Conservation (phyloP, 179 eudicot species). For the Beta lomatogona region DNA sequence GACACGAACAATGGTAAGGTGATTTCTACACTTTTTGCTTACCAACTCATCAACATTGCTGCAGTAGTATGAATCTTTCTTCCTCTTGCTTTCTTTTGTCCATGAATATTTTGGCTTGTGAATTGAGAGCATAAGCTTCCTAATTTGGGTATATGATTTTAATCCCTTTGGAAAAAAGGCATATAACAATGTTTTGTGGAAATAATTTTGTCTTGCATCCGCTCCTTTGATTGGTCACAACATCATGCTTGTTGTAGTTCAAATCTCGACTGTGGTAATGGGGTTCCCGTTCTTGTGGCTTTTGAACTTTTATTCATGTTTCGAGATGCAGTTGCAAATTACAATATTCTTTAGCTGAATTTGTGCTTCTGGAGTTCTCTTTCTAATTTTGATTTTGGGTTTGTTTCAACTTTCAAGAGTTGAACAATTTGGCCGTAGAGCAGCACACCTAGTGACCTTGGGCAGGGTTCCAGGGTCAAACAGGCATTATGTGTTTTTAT, state of each 20-base stretch:
- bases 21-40: not conserved
- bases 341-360: not conserved
- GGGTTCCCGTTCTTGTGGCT: not conserved
- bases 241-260: not conserved
- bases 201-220: too few species aligned
- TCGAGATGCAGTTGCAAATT: not conserved
- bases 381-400: not conserved
- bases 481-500: not conserved
- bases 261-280: not conserved
- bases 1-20: conserved; percentile 86
- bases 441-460: not conserved
- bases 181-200: not conserved
- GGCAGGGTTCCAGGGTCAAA: not conserved
- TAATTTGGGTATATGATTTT: not conserved
- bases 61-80: not conserved
- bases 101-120: not conserved
- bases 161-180: not conserved
- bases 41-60: conserved; percentile 1
- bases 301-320: not conserved
- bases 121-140: not conserved
- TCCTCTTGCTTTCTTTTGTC: not conserved
- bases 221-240: not conserved
- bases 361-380: not conserved
- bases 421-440: not conserved
- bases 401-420: not conserved